A percentile compares a stretch with the other conserved stretches of the same genome.
Conservation (phyloP, 352 stramenopile genomes). For the Phytophthora pseudosyringae region DNA sequence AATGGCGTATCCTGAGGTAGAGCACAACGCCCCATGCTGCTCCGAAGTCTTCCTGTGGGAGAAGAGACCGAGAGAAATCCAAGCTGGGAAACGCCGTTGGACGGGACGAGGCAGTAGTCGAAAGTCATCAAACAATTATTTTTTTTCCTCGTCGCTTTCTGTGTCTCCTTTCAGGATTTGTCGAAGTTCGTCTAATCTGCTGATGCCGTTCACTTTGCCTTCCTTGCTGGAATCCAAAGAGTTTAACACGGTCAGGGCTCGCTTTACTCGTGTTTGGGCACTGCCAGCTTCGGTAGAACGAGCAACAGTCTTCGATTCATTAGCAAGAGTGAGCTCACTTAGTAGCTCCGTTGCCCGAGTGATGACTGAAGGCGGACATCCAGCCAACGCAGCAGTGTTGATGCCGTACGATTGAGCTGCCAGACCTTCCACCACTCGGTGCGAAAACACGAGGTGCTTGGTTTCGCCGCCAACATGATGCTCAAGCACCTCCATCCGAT, state of each 20-base stretch:
- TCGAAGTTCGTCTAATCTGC: conserved; percentile 20
- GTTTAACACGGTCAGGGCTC: conserved; percentile 8
- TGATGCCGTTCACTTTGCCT: not conserved
- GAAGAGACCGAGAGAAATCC: not conserved
- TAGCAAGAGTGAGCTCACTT: conserved; percentile 27
- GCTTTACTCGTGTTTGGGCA: conserved; percentile 12
- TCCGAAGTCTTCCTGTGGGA: too few relatives aligned
- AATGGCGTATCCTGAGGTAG: conserved; percentile 17
- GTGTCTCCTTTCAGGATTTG: conserved; percentile 14
- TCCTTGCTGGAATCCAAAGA: not conserved
- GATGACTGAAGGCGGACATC: conserved; percentile 57
- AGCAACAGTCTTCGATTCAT: not conserved
- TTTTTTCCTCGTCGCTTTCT: not conserved
- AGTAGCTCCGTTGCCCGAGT: conserved; percentile 58
- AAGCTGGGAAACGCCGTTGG: conserved; percentile 1
- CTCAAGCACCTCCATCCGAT: conserved; percentile 78
- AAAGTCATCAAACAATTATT: conserved; percentile 3
- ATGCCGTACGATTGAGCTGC: conserved; percentile 81
- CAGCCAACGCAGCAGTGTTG: conserved; percentile 77
- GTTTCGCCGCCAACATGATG: conserved; percentile 23
- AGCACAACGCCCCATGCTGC: too few relatives aligned
- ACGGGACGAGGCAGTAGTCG: conserved; percentile 9
- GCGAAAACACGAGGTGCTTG: conserved; percentile 76
- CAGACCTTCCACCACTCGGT: conserved; percentile 74
- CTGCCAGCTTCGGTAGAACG: not conserved